These are phyloP conservation scores for Auriscalpium vulgare DNA, from an alignment of 768 basidiomycete genomes.

Conservation along the genomic window DNA sequence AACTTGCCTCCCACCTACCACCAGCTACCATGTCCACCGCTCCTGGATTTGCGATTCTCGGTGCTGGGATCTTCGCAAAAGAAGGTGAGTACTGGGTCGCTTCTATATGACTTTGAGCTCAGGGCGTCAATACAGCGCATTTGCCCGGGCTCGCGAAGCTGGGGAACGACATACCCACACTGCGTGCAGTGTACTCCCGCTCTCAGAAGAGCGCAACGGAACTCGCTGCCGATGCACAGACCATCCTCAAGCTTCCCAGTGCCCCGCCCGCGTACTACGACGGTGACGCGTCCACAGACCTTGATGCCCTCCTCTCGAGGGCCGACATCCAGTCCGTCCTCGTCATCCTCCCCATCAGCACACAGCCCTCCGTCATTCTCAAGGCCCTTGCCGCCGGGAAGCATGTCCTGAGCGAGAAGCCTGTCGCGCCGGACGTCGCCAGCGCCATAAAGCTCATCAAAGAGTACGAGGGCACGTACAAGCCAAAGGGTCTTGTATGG, in stretches of 20 bases:
- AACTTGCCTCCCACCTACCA: background rate
- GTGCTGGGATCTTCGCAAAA: conserved; percentile 72
- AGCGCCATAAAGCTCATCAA: conserved; percentile 57
- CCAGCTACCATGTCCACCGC: conserved; percentile 26
- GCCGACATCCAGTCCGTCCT: conserved; percentile 67
- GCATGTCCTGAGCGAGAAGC: conserved; percentile 87
- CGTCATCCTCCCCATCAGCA: conserved; percentile 68
- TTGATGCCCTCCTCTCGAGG: conserved; percentile 61
- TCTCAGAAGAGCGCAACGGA: conserved; percentile 52
- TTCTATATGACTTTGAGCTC: conserved; percentile 9
- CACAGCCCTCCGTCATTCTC: conserved; percentile 61
- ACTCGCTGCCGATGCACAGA: conserved; percentile 40
- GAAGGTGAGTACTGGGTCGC: conserved; percentile 42
- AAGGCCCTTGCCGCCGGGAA: conserved; percentile 68
- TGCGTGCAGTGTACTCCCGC: conserved; percentile 76
- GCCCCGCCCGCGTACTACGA: conserved; percentile 52
- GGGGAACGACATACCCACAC: conserved; percentile 35
- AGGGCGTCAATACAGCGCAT: conserved; percentile 41
- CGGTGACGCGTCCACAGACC: conserved; percentile 31
- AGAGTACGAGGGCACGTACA: conserved; percentile 56
- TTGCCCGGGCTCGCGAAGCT: conserved; percentile 64
- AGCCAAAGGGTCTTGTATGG: conserved; percentile 66
- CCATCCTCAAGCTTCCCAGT: conserved; percentile 30
- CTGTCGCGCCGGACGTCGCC: conserved; percentile 65
- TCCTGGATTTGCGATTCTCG: conserved; percentile 64